Evolutionary conservation across 2,329 filamentous ascomycete species (phyloP).

Genomic region (Kalmusia sp.): DNA sequence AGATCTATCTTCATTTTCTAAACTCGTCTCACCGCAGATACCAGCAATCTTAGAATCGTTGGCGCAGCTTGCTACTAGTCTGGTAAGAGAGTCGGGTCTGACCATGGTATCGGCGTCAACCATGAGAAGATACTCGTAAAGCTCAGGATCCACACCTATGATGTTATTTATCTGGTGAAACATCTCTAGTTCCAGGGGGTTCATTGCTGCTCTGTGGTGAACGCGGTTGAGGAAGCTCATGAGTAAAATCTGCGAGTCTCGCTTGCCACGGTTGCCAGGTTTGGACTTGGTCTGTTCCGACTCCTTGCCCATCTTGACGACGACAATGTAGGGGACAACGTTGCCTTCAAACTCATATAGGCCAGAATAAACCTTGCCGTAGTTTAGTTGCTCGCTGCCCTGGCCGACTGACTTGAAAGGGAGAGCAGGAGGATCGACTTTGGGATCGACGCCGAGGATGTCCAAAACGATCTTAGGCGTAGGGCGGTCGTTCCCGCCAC

Average conservation of each 20-base stretch:
- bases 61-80: slow-evolving; percentile 88
- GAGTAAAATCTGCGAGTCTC: slow-evolving; percentile 93
- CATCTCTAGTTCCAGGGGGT: slow-evolving; percentile 93
- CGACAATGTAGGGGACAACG: slow-evolving; percentile 92
- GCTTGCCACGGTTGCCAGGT: slow-evolving; percentile 97
- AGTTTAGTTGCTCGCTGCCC: slow-evolving; percentile 93
- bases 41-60: slow-evolving; percentile 96
- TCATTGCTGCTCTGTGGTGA: slow-evolving; percentile 93
- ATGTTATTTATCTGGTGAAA: slow-evolving; percentile 99
- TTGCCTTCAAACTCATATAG: slow-evolving; percentile 98
- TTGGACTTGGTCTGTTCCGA: slow-evolving; percentile 90
- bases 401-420: slow-evolving; percentile 92
- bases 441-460: slow-evolving; percentile 95
- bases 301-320: slow-evolving; percentile 97
- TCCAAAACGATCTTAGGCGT: slow-evolving; percentile 98
- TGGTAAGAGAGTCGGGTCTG: slow-evolving; percentile 87
- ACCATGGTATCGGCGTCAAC: slow-evolving; percentile 97
- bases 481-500: slow-evolving; percentile 92
- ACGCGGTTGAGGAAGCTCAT: slow-evolving; percentile 99
- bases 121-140: slow-evolving; percentile 98
- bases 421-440: slow-evolving; percentile 91
- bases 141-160: slow-evolving; percentile 94
- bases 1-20: slow-evolving; percentile 92
- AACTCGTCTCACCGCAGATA: slow-evolving; percentile 94
- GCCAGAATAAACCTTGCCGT: slow-evolving; percentile 97